Percentiles rank a stretch among this genome's conserved stretches.
These are phyloP conservation scores for Themeda triandra DNA, from an alignment of 176 grass and related monocot species.

Conservation along the genomic window DNA sequence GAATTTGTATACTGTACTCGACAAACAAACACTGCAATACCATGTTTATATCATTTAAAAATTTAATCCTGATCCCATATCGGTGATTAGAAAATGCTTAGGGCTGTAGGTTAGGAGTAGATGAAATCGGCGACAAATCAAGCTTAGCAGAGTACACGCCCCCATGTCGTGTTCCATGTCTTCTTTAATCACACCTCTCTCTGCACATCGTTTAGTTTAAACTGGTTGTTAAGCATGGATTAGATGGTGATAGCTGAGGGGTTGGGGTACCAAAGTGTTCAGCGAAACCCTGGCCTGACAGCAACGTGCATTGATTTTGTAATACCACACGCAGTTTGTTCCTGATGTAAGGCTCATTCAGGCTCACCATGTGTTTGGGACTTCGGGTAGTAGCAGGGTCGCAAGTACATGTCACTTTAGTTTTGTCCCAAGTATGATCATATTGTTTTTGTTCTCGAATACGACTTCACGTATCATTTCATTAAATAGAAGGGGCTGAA, in stretches of 20 bases:
- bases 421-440: not conserved
- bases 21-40: not conserved
- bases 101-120: not conserved
- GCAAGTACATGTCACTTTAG: not conserved
- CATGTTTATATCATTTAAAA: not conserved
- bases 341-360: not conserved
- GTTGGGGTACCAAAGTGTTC: not conserved
- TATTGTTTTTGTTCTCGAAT: no score
- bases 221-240: not conserved
- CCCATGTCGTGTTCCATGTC: constrained; percentile 9
- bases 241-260: constrained; percentile 5
- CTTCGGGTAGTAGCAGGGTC: not conserved
- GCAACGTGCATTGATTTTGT: constrained; percentile 9
- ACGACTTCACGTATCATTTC: no score
- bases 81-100: constrained; percentile 30
- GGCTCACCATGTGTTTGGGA: not conserved
- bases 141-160: constrained; percentile 8
- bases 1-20: not conserved
- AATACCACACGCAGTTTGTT: not conserved
- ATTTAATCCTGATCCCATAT: constrained; percentile 6
- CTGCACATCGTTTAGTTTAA: not conserved
- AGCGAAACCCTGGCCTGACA: constrained; percentile 21
- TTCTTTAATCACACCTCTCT: not conserved
- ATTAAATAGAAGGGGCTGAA: no score
- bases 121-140: not conserved